Evolutionary conservation across 1,284 basidiomycete genomes (phyloP).

Genomic region (Athelia sp.): DNA sequence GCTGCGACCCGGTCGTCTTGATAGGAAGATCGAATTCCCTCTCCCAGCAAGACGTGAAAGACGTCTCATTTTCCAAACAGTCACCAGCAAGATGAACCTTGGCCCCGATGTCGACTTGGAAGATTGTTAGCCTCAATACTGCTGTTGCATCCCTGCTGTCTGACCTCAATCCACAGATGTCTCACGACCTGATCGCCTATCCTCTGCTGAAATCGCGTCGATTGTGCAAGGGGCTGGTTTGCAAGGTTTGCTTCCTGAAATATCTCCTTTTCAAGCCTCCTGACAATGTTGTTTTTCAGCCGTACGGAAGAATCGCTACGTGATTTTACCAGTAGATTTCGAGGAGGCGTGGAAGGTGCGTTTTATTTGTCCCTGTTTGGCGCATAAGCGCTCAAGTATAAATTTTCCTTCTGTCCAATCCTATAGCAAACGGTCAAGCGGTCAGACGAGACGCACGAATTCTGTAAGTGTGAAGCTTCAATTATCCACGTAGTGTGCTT

Average conservation of each 20-base stretch:
- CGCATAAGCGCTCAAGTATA: conserved; percentile 22
- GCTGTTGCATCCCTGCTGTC: background rate
- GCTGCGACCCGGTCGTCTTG: conserved; percentile 94
- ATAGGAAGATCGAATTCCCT: conserved; percentile 99
- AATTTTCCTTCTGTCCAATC: conserved; percentile 30
- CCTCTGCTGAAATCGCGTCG: conserved; percentile 93
- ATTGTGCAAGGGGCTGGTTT: conserved; percentile 97
- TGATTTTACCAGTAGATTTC: conserved; percentile 96
- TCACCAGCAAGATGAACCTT: conserved; percentile 96
- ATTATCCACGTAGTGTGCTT: conserved; percentile 9
- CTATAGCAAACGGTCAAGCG: conserved; percentile 96
- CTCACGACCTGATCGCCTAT: conserved; percentile 92
- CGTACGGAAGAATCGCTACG: conserved; percentile 96
- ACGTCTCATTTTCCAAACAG: conserved; percentile 97
- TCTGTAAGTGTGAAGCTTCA: conserved; percentile 62
- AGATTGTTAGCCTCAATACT: conserved; percentile 68
- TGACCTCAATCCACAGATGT: conserved; percentile 59
- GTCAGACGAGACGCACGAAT: conserved; percentile 91
- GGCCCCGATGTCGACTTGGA: conserved; percentile 98
- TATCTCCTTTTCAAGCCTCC: background rate
- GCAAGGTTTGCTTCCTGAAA: conserved; percentile 60
- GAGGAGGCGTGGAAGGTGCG: conserved; percentile 98
- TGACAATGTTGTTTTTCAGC: conserved; percentile 42
- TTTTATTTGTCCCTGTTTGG: conserved; percentile 44
- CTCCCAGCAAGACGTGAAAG: conserved; percentile 92